These are phyloP conservation scores for Crotalaria pallida DNA, from an alignment of 306 rosid species.

Conservation along the genomic window DNA sequence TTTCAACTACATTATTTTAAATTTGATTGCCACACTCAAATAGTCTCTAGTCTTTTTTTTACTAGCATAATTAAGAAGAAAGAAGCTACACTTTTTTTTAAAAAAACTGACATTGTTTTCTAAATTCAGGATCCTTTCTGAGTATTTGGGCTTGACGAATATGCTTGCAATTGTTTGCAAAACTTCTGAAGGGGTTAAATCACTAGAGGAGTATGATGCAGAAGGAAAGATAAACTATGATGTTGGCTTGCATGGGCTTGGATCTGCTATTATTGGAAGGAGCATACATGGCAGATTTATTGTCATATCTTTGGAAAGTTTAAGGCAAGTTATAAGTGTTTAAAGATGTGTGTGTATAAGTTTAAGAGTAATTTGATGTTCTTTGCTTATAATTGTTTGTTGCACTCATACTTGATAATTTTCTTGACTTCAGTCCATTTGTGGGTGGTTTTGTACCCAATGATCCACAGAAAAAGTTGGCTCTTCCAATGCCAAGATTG, in stretches of 20 bases:
- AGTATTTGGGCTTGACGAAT: slow-evolving; percentile 52
- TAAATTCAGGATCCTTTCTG: slow-evolving; percentile 50
- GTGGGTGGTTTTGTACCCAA: slow-evolving; percentile 43
- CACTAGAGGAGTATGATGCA: slow-evolving; percentile 48
- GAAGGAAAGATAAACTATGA: slow-evolving; percentile 39
- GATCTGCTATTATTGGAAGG: slow-evolving; percentile 48
- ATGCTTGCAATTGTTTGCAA: slow-evolving; percentile 66
- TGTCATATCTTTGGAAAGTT: slow-evolving; percentile 49
- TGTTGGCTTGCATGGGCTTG: slow-evolving; percentile 51
- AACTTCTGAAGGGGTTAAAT: slow-evolving; percentile 44
- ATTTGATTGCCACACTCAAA: neutral
- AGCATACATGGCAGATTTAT: slow-evolving; percentile 44
- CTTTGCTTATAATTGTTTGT: neutral
- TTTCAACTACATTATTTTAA: neutral
- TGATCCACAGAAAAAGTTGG: slow-evolving; percentile 50
- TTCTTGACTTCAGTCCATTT: slow-evolving; percentile 36
- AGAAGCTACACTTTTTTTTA: too few species aligned
- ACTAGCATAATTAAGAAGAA: too few species aligned
- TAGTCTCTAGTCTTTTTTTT: neutral
- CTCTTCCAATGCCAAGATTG: slow-evolving; percentile 49
- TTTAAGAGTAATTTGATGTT: neutral
- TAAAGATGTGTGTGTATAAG: neutral
- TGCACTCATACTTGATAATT: neutral
- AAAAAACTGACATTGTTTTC: neutral
- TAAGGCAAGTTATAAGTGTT: slow-evolving; percentile 35